Base-by-base conservation (phyloP, 2,329 filamentous ascomycete genomes). In the Aspergillus quadricinctus region DNA sequence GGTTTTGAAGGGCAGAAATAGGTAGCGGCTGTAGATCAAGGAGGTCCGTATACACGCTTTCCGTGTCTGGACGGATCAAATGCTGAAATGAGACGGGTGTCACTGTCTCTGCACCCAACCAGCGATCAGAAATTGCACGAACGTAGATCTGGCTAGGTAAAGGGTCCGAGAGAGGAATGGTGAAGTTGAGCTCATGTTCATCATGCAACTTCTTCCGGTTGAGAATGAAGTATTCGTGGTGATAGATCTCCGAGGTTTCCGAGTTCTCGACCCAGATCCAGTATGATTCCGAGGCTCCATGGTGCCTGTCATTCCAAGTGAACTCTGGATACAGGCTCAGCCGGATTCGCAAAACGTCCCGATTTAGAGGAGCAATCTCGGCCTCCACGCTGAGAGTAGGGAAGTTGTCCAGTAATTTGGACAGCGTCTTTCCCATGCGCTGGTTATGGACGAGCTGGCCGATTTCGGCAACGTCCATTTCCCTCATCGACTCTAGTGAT, bases 231-330 rank as follows among this genome's bases (percentile, higher is more conserved):
- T 88, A 97, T 71, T 99, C 94, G 62, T 97, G 90, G 66, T 99
- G 94, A 67, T 96, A 97, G 43, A 99, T 97, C 73, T 97, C 92
- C 0, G 91, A 92, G 0, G 92, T 97, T 66, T 97, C 94, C 0
- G 93, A 97, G 70, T 97, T 96, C 73, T 99, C 94, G 3, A 99
- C 93, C 95, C 94, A 99, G 56, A 99, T 88, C 83, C 95, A 99
- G 76, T 95, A 99, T 3, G 93, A 93, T 69, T 99, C 94, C 0
- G 93, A 97, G 2, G 87, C 91, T 19, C 95, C 95, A 69, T 99
- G 92, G 57, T 96, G 84, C 49, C 89, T 87, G 64, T 97, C 93
- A 65, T 96, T 96, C 94, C 94, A 99, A 40, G 81, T 81, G 69
- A 99, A 99, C 52, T 97, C 92, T 0, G 94, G 91, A 1, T 88